Percentiles rank a stretch among this genome's conserved stretches.
Evolutionary conservation across 140 eudicot species (phyloP).

Genomic region (Erigeron philadelphicus): DNA sequence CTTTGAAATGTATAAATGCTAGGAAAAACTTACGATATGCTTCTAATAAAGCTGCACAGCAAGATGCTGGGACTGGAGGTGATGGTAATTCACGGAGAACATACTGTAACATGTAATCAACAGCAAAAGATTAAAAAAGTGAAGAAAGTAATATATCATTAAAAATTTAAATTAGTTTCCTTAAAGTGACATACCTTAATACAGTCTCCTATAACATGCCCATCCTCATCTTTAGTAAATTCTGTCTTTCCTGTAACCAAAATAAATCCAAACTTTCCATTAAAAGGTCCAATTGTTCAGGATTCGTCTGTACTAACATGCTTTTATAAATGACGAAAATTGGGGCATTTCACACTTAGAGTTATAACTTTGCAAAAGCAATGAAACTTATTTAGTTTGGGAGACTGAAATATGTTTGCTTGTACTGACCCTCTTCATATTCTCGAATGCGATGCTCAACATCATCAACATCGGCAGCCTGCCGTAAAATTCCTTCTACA

Average conservation of each 20-base stretch:
- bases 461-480: slow-evolving; percentile 95
- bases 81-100: slow-evolving; percentile 93
- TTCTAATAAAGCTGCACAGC: slow-evolving; percentile 89
- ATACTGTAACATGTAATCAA: slow-evolving; percentile 40
- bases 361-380: neutral
- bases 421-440: slow-evolving; percentile 72
- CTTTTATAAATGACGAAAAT: neutral
- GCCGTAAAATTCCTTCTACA: slow-evolving; percentile 91
- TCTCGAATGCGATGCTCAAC: slow-evolving; percentile 80
- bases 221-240: slow-evolving; percentile 70
- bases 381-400: neutral
- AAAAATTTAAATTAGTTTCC: neutral
- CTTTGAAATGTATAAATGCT: neutral
- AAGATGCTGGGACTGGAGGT: slow-evolving; percentile 95
- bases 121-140: neutral
- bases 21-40: slow-evolving; percentile 65
- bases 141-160: neutral
- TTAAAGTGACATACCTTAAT: slow-evolving; percentile 49
- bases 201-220: slow-evolving; percentile 91
- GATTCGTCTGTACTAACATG: neutral
- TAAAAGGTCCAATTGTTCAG: neutral
- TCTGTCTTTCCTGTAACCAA: slow-evolving; percentile 62
- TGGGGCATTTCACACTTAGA: neutral
- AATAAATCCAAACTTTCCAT: neutral
- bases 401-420: neutral